Conservation (phyloP, 2,329 filamentous ascomycete species). For the Alternaria burnsii region DNA sequence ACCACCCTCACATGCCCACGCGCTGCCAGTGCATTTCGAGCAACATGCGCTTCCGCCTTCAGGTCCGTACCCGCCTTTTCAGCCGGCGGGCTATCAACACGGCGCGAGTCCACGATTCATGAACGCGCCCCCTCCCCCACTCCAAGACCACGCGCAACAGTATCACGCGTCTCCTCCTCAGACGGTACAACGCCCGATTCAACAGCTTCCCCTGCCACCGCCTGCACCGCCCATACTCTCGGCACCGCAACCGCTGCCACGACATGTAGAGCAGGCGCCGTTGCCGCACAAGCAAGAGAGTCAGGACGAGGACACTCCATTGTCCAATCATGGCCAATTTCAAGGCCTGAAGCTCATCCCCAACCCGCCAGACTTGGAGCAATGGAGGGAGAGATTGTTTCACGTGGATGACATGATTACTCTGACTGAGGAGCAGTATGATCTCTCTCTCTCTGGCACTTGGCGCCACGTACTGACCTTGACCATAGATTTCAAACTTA, state of each 20-base stretch:
- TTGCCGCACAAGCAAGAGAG: slow-evolving; percentile 13
- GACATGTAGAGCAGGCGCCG: slow-evolving; percentile 12
- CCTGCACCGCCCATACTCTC: slow-evolving; percentile 20
- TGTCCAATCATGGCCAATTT: slow-evolving; percentile 62
- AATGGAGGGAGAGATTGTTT: slow-evolving; percentile 77
- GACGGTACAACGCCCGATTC: slow-evolving; percentile 20
- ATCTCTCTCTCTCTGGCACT: neutral
- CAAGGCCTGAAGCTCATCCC: slow-evolving; percentile 65
- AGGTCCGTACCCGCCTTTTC: slow-evolving; percentile 33
- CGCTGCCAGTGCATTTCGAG: slow-evolving; percentile 45
- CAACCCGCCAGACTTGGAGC: slow-evolving; percentile 71
- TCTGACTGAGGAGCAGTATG: slow-evolving; percentile 76
- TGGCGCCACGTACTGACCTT: slow-evolving; percentile 1
- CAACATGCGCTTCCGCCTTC: slow-evolving; percentile 39
- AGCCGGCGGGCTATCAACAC: slow-evolving; percentile 34
- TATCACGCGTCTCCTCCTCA: slow-evolving; percentile 26
- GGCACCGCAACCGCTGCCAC: slow-evolving; percentile 23
- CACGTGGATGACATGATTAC: slow-evolving; percentile 77
- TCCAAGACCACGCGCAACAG: slow-evolving; percentile 28
- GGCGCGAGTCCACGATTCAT: slow-evolving; percentile 36
- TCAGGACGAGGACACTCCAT: slow-evolving; percentile 44
- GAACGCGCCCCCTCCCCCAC: slow-evolving; percentile 26
- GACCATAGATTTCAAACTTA: slow-evolving; percentile 75
- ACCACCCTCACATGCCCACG: slow-evolving; percentile 32
- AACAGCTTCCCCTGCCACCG: slow-evolving; percentile 21